A percentile compares a stretch with the other conserved stretches of the same genome.
These are phyloP conservation scores for Drechslera avenae DNA, from an alignment of 2,329 filamentous ascomycete genomes.

Conservation along the genomic window DNA sequence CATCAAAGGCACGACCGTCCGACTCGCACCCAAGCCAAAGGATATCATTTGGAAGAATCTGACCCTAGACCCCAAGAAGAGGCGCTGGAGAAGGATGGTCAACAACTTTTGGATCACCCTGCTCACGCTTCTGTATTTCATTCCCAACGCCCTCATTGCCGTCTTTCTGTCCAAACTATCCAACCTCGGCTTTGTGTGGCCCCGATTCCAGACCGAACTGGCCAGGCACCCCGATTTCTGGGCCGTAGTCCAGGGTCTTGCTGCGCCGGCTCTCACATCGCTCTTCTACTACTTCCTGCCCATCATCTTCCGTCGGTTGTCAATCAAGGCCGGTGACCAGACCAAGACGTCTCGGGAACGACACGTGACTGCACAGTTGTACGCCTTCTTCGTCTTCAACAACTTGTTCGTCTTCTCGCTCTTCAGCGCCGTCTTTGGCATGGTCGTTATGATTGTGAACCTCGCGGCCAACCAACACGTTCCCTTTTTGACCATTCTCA, in stretches of 20 bases:
- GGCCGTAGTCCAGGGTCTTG: constrained; percentile 90
- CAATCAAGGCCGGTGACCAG: constrained; percentile 81
- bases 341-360: constrained; percentile 92
- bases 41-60: constrained; percentile 98
- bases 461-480: constrained; percentile 60
- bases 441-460: constrained; percentile 68
- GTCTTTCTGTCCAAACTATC: constrained; percentile 87
- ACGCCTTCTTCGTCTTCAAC: constrained; percentile 97
- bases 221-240: constrained; percentile 68
- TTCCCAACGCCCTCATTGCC: constrained; percentile 90
- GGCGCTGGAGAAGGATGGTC: constrained; percentile 73
- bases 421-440: constrained; percentile 81
- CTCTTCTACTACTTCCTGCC: constrained; percentile 86
- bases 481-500: constrained; percentile 66
- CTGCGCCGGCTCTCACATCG: constrained; percentile 84
- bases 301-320: constrained; percentile 86
- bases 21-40: constrained; percentile 81
- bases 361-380: constrained; percentile 88
- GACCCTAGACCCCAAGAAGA: constrained; percentile 68
- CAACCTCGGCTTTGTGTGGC: constrained; percentile 82
- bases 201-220: constrained; percentile 71
- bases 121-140: constrained; percentile 84
- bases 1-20: constrained; percentile 76
- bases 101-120: constrained; percentile 84
- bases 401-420: constrained; percentile 93